Evolutionary conservation across 2,329 filamentous ascomycete genomes (phyloP).

Genomic region (Fusarium pseudoanthophilum): DNA sequence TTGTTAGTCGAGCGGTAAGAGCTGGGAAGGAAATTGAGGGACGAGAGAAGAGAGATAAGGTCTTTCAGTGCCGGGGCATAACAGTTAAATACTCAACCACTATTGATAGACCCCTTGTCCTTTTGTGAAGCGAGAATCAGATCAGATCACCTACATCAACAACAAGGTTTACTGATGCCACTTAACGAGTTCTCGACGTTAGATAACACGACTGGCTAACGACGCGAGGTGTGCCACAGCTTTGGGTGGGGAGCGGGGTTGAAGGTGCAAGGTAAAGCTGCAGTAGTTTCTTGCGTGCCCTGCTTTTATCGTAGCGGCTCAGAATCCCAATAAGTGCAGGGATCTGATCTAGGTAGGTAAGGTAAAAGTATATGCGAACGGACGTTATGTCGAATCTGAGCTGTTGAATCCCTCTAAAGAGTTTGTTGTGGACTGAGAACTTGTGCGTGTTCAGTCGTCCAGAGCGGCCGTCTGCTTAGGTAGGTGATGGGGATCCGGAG

Average conservation of each 20-base stretch:
- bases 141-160: constrained; percentile 44
- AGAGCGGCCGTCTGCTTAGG: constrained; percentile 1
- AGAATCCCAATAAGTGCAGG: constrained; percentile 23
- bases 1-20: constrained; percentile 31
- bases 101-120: constrained; percentile 24
- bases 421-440: neutral
- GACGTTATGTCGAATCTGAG: neutral
- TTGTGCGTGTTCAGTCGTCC: neutral
- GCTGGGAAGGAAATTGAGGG: neutral
- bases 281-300: constrained; percentile 38
- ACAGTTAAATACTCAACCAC: constrained; percentile 37
- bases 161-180: constrained; percentile 39
- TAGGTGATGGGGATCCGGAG: constrained; percentile 30
- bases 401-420: neutral
- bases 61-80: constrained; percentile 1
- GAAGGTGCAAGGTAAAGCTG: constrained; percentile 38
- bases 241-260: constrained; percentile 44
- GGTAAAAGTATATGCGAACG: neutral
- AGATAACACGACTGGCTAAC: constrained; percentile 44
- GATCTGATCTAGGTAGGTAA: neutral
- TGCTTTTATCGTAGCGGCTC: constrained; percentile 24
- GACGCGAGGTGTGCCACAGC: constrained; percentile 38
- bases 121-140: constrained; percentile 40
- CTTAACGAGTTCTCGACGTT: constrained; percentile 39
- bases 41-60: constrained; percentile 19